These are phyloP conservation scores for Debaryomyces tyrocola DNA, from an alignment of 805 yeast species.

Conservation along the genomic window DNA sequence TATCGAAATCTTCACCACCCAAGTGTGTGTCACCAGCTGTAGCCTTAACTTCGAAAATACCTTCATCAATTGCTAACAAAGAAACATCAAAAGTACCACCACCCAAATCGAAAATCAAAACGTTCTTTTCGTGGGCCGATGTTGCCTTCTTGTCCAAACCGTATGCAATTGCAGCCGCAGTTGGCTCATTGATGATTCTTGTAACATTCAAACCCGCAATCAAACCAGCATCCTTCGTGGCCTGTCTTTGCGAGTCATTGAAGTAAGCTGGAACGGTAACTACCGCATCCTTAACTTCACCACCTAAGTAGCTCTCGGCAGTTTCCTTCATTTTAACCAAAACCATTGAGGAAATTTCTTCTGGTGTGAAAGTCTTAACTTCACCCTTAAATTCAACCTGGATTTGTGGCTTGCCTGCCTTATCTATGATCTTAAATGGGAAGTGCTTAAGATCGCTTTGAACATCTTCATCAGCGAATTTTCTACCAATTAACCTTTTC, in stretches of 20 bases:
- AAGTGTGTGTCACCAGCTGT: slow-evolving; percentile 96
- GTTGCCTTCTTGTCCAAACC: slow-evolving; percentile 55
- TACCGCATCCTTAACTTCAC: slow-evolving; percentile 61
- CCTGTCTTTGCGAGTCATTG: slow-evolving; percentile 46
- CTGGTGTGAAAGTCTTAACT: slow-evolving; percentile 83
- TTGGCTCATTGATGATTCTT: slow-evolving; percentile 46
- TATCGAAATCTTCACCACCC: slow-evolving; percentile 97
- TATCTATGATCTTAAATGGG: slow-evolving; percentile 79
- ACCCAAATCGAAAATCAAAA: slow-evolving; percentile 91
- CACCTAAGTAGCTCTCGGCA: slow-evolving; percentile 88
- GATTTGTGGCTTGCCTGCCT: slow-evolving; percentile 83
- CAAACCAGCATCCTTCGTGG: slow-evolving; percentile 45
- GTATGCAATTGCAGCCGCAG: slow-evolving; percentile 48
- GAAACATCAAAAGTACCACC: slow-evolving; percentile 98
- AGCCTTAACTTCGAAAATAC: slow-evolving; percentile 89
- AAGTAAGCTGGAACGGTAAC: slow-evolving; percentile 46
- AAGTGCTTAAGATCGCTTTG: slow-evolving; percentile 80
- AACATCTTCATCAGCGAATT: slow-evolving; percentile 74
- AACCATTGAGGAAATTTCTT: slow-evolving; percentile 92
- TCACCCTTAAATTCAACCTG: slow-evolving; percentile 89
- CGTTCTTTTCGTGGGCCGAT: slow-evolving; percentile 67
- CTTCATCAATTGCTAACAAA: slow-evolving; percentile 80
- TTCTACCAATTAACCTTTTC: slow-evolving; percentile 89
- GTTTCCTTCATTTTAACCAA: slow-evolving; percentile 90
- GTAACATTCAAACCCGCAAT: slow-evolving; percentile 48